phyloP scores from a whole-genome alignment of 495 filamentous ascomycete species.

The Choiromyces venosus region DNA sequence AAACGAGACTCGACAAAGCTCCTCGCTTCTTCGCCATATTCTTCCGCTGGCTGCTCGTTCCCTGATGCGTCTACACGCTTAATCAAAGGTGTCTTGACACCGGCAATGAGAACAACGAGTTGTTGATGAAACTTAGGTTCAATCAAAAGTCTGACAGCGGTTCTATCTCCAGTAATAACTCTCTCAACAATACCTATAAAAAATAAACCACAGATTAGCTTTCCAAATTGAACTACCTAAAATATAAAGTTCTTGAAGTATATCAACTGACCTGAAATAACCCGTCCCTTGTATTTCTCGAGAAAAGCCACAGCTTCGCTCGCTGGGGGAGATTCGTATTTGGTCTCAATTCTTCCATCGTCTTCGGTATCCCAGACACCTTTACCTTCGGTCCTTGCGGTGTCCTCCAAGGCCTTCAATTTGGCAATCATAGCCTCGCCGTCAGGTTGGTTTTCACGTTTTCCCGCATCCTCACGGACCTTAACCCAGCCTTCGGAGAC shows the following conservation, averaged over 20 bases:
- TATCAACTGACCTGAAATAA: slow-evolving; percentile 55
- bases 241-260: background rate
- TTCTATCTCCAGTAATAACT: slow-evolving; percentile 81
- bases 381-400: slow-evolving; percentile 68
- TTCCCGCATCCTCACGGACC: slow-evolving; percentile 83
- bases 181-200: slow-evolving; percentile 64
- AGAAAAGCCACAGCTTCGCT: slow-evolving; percentile 65
- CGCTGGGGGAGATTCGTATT: slow-evolving; percentile 58
- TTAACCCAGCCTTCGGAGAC: slow-evolving; percentile 85
- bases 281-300: slow-evolving; percentile 69
- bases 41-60: slow-evolving; percentile 74
- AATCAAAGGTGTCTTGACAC: slow-evolving; percentile 77
- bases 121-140: slow-evolving; percentile 74
- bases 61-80: slow-evolving; percentile 73
- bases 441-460: slow-evolving; percentile 73
- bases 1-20: slow-evolving; percentile 78
- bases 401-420: slow-evolving; percentile 69
- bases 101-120: slow-evolving; percentile 76
- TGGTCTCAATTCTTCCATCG: slow-evolving; percentile 62
- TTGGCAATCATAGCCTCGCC: slow-evolving; percentile 63
- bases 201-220: slow-evolving; percentile 14
- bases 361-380: slow-evolving; percentile 63
- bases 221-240: slow-evolving; percentile 4
- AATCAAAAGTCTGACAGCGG: slow-evolving; percentile 75
- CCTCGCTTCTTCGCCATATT: slow-evolving; percentile 78